A percentile compares a stretch with the other conserved stretches of the same genome.
phyloP scores from a whole-genome alignment of 345 rosid species.

The Hibiscus trionum region DNA sequence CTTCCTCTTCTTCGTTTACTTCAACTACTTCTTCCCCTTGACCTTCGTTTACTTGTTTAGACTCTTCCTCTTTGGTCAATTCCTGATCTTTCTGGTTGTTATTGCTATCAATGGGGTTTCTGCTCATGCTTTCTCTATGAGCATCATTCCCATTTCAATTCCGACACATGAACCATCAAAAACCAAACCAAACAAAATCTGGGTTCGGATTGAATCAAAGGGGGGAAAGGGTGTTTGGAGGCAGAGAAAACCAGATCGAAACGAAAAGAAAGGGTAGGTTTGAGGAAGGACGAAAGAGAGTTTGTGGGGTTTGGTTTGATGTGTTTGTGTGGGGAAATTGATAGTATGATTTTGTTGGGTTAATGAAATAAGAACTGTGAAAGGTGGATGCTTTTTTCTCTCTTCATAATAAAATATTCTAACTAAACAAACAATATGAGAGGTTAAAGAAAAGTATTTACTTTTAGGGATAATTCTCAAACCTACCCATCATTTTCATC shows the following conservation, averaged over 20 bases:
- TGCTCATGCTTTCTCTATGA: constrained; percentile 26
- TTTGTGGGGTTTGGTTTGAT: constrained; percentile 14
- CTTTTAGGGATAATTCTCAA: background rate
- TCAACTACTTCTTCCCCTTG: background rate
- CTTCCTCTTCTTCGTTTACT: constrained; percentile 32
- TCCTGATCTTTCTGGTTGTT: constrained; percentile 12
- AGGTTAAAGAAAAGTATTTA: constrained; percentile 1
- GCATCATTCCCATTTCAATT: constrained; percentile 38
- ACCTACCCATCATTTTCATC: background rate
- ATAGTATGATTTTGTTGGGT: constrained; percentile 11
- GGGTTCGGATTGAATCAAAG: constrained; percentile 11
- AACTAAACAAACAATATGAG: background rate
- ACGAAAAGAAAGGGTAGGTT: constrained; percentile 10
- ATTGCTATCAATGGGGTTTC: constrained; percentile 16
- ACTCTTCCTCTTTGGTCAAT: constrained; percentile 17
- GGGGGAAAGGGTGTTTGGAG: constrained; percentile 13
- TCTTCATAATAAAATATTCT: background rate
- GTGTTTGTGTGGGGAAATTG: constrained; percentile 21
- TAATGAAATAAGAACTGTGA: background rate
- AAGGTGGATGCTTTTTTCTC: background rate
- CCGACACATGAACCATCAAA: constrained; percentile 5
- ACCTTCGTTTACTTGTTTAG: constrained; percentile 22
- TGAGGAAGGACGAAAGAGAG: constrained; percentile 2
- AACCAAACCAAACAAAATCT: constrained; percentile 15
- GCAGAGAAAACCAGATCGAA: constrained; percentile 31